A percentile compares a stretch with the other conserved stretches of the same genome.
Conservation (phyloP, 257 asterid species). For the Rehmannia glutinosa region DNA sequence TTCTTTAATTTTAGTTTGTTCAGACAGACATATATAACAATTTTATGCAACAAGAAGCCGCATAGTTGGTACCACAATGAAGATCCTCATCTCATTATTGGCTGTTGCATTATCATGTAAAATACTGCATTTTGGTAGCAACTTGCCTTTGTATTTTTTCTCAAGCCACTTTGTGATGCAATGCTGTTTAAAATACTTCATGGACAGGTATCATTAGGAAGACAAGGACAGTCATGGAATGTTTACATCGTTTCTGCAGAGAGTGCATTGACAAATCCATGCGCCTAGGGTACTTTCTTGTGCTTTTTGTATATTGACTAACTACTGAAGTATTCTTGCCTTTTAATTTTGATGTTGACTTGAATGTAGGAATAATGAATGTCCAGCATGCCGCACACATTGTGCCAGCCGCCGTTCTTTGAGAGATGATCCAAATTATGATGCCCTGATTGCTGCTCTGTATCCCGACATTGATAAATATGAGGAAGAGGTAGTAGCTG, state of each 20-base stretch:
- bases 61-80: background rate
- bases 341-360: conserved; percentile 14
- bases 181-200: conserved; percentile 16
- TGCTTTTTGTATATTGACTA: conserved; percentile 17
- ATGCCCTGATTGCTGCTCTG: conserved; percentile 75
- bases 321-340: conserved; percentile 4
- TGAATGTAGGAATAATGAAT: conserved; percentile 83
- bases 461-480: conserved; percentile 94
- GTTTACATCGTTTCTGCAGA: conserved; percentile 98
- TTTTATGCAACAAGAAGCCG: background rate
- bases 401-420: conserved; percentile 99
- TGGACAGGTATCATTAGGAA: conserved; percentile 87
- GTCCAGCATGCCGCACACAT: conserved; percentile 99
- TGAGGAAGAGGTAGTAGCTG: conserved; percentile 80
- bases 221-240: conserved; percentile 99
- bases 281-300: conserved; percentile 79
- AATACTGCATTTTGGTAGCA: conserved; percentile 3
- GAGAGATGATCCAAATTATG: conserved; percentile 98
- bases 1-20: conserved; percentile 13
- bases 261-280: conserved; percentile 99
- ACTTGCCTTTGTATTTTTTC: background rate
- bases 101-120: conserved; percentile 10
- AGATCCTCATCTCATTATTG: conserved; percentile 11
- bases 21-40: background rate
- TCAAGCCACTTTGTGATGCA: conserved; percentile 6